These are phyloP conservation scores for Diaporthe sp. DNA, from an alignment of 2,329 filamentous ascomycete species.

Conservation along the genomic window DNA sequence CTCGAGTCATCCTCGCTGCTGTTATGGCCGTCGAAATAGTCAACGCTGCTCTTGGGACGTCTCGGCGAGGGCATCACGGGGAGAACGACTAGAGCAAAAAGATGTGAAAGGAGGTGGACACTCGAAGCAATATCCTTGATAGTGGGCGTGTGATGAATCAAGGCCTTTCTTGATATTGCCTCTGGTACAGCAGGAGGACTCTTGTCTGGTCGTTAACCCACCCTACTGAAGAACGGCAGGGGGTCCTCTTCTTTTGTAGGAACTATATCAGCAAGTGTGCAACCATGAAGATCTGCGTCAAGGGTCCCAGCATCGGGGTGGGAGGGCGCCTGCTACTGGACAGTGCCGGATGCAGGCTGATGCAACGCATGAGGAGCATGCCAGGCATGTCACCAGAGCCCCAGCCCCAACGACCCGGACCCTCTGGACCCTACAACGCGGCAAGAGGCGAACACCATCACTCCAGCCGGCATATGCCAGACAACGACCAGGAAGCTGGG, in stretches of 20 bases:
- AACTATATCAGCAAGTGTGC: background rate
- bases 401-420: background rate
- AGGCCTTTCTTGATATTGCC: background rate
- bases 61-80: constrained; percentile 35
- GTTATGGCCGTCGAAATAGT: constrained; percentile 24
- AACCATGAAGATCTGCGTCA: constrained; percentile 23
- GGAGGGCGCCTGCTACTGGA: background rate
- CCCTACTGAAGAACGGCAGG: background rate
- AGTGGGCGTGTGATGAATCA: background rate
- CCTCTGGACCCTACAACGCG: background rate
- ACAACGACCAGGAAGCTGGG: background rate
- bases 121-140: background rate
- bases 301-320: constrained; percentile 11
- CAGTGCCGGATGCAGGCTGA: constrained; percentile 18
- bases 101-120: background rate
- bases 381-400: constrained; percentile 8
- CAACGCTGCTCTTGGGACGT: constrained; percentile 28
- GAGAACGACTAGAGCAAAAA: background rate
- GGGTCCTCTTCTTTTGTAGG: constrained; percentile 34
- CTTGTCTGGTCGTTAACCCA: background rate
- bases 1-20: constrained; percentile 36
- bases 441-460: constrained; percentile 15
- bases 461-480: constrained; percentile 3
- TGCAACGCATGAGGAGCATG: constrained; percentile 22
- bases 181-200: background rate